A percentile compares a stretch with the other conserved stretches of the same genome.
These are phyloP conservation scores for Dendrothele bispora DNA, from an alignment of 768 basidiomycete species.

Conservation along the genomic window DNA sequence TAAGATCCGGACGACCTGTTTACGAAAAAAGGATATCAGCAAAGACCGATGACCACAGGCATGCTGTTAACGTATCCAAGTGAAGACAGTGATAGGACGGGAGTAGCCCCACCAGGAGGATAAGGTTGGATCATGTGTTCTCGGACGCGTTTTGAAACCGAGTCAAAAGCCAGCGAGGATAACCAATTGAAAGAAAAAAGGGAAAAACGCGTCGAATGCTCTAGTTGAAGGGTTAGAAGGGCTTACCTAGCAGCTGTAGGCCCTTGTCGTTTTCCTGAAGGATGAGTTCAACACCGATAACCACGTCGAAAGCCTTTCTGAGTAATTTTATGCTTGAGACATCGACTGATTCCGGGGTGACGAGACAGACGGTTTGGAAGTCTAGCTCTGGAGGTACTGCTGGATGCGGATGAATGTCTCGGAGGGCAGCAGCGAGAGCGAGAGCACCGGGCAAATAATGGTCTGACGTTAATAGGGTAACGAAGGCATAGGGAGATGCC, in stretches of 20 bases:
- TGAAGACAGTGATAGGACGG: slow-evolving; percentile 14
- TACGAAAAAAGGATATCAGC: slow-evolving; percentile 14
- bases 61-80: background rate
- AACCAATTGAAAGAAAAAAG: slow-evolving; percentile 11
- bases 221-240: slow-evolving; percentile 6
- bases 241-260: slow-evolving; percentile 82
- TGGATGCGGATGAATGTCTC: slow-evolving; percentile 70
- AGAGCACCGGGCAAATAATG: slow-evolving; percentile 93
- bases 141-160: slow-evolving; percentile 15
- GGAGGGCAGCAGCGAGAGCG: slow-evolving; percentile 80
- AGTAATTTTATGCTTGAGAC: slow-evolving; percentile 79
- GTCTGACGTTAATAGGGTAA: slow-evolving; percentile 90
- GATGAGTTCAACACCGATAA: slow-evolving; percentile 92
- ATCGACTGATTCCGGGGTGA: slow-evolving; percentile 92
- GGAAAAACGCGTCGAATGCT: slow-evolving; percentile 19
- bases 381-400: slow-evolving; percentile 59
- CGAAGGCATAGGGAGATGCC: slow-evolving; percentile 77
- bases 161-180: no score
- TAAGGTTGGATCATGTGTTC: slow-evolving; percentile 7
- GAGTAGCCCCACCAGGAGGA: slow-evolving; percentile 4
- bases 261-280: slow-evolving; percentile 63
- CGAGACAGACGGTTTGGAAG: slow-evolving; percentile 84
- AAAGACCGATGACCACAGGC: background rate
- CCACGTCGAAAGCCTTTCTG: slow-evolving; percentile 76
- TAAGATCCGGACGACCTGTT: slow-evolving; percentile 90